Evolutionary conservation across 495 filamentous ascomycete species (phyloP).

Genomic region (Polyplosphaeria fusca): DNA sequence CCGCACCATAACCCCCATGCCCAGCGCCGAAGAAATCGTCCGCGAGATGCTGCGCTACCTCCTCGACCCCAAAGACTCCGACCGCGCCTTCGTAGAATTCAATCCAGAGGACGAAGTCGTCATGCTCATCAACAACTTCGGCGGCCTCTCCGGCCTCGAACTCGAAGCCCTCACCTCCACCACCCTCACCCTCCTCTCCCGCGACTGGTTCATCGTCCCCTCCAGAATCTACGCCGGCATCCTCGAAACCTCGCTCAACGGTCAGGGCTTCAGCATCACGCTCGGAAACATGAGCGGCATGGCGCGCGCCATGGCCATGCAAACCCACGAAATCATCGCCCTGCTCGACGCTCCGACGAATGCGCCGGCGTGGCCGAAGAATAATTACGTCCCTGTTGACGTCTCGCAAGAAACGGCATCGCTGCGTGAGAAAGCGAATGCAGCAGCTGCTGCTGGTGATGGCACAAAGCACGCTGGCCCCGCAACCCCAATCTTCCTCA

Average conservation of each 20-base stretch:
- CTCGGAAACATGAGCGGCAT: constrained; percentile 53
- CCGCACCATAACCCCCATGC: constrained; percentile 54
- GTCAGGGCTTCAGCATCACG: constrained; percentile 59
- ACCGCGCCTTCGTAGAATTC: constrained; percentile 59
- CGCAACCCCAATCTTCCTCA: constrained; percentile 36
- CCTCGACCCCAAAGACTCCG: constrained; percentile 54
- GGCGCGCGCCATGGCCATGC: constrained; percentile 45
- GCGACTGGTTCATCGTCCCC: constrained; percentile 46
- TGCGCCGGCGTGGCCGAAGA: constrained; percentile 49
- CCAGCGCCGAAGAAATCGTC: constrained; percentile 53
- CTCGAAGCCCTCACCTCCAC: constrained; percentile 56
- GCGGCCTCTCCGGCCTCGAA: constrained; percentile 61
- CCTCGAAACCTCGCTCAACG: constrained; percentile 61
- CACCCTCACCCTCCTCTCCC: constrained; percentile 51
- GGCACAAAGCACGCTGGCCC: constrained; percentile 1
- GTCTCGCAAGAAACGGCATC: constrained; percentile 19
- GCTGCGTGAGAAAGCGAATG: constrained; percentile 15
- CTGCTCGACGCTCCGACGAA: constrained; percentile 55
- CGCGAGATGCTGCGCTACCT: constrained; percentile 52
- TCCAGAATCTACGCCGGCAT: constrained; percentile 45
- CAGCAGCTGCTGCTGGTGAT: constrained; percentile 3
- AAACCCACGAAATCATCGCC: constrained; percentile 49
- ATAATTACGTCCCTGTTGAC: constrained; percentile 33
- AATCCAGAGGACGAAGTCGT: constrained; percentile 52
- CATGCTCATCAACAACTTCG: constrained; percentile 61